Base-by-base conservation (phyloP, 345 rosid species). In the Euphorbia lathyris region DNA sequence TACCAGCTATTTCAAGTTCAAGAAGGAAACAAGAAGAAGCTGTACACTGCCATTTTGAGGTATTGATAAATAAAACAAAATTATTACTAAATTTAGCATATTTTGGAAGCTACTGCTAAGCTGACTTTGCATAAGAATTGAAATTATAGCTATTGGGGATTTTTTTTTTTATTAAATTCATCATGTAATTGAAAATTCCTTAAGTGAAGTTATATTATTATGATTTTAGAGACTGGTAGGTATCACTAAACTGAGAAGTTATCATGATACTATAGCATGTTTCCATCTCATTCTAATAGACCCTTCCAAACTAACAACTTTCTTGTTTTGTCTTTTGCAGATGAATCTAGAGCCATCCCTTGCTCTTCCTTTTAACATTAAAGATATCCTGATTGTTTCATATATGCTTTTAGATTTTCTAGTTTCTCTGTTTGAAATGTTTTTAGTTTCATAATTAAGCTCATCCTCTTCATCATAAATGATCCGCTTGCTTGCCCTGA, bases 281-380 rank as follows among this genome's bases (percentile, higher is more conserved):
- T 58, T 50, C 63, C 13, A 19, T 43, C 48, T 60, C 45, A 60
- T 66, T 70, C 63, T 55, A 25, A 9, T 43, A 69, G 11, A 59
- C 47, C 42, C 32, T 45, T 26, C 67, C 74, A 63, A 66, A 60
- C 73, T 71, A 52, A 71, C 58, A 51, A 26, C 51, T 42, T 74
- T 60, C 22, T 77, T 45, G 20, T 63, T 68, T 69, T 68, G 34
- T 73, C 69, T 75, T 66, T 43, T 82, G 86, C 99, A 92, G 98
- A 81, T 83, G 71, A 87, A 84, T 69, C 74, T 82, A 29, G 94
- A 89, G 81, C 88, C 84, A 25, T 86, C 91, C 64, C 88, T 95
- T 80, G 96, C 92, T 62, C 89, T 95, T 83, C 94, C 89, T 80
- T 95, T 83, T 82, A 79, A 72, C 74, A 81, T 92, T 73, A 81